A percentile compares a stretch with the other conserved stretches of the same genome.
phyloP scores from a whole-genome alignment of 345 rosid species.

The Populus tremula region DNA sequence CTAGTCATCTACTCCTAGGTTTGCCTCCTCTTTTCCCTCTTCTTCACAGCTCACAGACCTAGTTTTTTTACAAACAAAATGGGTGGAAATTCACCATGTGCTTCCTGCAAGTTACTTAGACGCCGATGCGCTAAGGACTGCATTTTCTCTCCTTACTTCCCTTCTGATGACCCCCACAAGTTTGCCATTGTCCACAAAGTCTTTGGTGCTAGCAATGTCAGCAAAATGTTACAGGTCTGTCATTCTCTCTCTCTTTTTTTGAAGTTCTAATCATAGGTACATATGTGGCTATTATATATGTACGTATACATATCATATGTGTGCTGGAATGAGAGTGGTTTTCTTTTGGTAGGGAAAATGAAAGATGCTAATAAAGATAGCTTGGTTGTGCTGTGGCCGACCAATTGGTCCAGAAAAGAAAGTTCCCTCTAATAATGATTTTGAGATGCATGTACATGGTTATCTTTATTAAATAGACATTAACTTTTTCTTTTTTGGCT shows the following conservation, averaged over 20 bases:
- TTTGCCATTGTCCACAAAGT: conserved; percentile 35
- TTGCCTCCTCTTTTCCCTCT: not conserved
- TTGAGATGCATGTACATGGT: not conserved
- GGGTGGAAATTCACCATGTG: conserved; percentile 32
- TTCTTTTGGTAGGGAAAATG: not conserved
- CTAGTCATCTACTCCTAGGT: not conserved
- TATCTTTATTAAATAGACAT: not conserved
- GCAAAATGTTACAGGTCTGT: conserved; percentile 32
- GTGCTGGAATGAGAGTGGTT: not conserved
- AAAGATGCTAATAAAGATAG: not conserved
- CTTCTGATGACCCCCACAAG: conserved; percentile 33
- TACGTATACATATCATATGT: not conserved
- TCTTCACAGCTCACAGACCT: not conserved
- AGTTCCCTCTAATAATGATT: not conserved
- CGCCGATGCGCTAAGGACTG: conserved; percentile 29
- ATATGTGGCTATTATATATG: not conserved
- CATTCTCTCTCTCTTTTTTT: not conserved
- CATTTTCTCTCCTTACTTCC: conserved; percentile 28
- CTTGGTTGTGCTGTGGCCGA: not conserved
- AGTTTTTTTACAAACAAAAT: not conserved
- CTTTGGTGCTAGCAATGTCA: conserved; percentile 35
- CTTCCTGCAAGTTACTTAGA: conserved; percentile 29
- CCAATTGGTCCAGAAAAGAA: not conserved
- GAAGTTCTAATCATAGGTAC: not conserved
- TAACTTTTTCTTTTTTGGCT: not conserved